These are phyloP conservation scores for Daedalea quercina DNA, from an alignment of 768 basidiomycete species.

Conservation along the genomic window DNA sequence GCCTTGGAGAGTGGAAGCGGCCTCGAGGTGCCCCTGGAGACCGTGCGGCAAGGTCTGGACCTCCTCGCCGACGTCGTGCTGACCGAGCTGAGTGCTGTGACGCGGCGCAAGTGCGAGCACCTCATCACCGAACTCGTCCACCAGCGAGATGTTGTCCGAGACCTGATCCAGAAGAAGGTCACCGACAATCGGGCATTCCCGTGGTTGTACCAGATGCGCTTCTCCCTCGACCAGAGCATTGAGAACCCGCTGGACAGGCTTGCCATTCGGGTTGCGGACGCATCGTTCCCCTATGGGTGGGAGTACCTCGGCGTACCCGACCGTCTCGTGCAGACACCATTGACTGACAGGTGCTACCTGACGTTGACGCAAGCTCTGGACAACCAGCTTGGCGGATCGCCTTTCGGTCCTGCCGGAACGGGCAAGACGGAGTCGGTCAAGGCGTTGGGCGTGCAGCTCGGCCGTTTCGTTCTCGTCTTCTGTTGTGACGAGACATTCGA, in stretches of 20 bases:
- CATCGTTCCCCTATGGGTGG: constrained; percentile 95
- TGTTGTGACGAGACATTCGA: constrained; percentile 99
- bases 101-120: constrained; percentile 97
- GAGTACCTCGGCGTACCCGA: constrained; percentile 98
- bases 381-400: constrained; percentile 92
- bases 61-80: constrained; percentile 96
- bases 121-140: constrained; percentile 98
- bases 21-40: constrained; percentile 64
- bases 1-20: constrained; percentile 49
- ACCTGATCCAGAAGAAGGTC: constrained; percentile 61
- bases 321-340: constrained; percentile 93
- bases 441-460: constrained; percentile 94
- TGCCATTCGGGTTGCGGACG: constrained; percentile 80
- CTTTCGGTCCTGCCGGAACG: constrained; percentile 97
- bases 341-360: constrained; percentile 95
- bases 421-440: constrained; percentile 99
- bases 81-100: constrained; percentile 79
- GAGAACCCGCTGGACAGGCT: constrained; percentile 78
- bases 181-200: constrained; percentile 67
- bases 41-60: constrained; percentile 79
- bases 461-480: constrained; percentile 99
- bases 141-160: constrained; percentile 89
- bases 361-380: constrained; percentile 94
- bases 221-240: constrained; percentile 73
- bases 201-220: constrained; percentile 99